These are phyloP conservation scores for Verruconis gallopava DNA, from an alignment of 2,329 filamentous ascomycete species.

Conservation along the genomic window DNA sequence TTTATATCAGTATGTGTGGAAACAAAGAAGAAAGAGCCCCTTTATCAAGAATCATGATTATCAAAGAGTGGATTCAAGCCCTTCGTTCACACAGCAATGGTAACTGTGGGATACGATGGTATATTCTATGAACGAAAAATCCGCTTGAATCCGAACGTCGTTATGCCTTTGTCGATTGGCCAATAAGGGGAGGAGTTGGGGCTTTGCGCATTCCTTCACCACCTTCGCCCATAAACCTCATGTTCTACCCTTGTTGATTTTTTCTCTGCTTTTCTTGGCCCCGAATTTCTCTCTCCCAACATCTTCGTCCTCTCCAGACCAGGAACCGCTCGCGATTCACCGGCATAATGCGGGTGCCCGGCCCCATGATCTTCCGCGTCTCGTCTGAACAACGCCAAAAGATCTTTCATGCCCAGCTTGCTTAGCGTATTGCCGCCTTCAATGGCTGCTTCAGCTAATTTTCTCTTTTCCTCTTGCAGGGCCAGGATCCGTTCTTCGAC, in stretches of 20 bases:
- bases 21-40: too few relatives aligned
- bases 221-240: conserved; percentile 24
- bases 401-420: conserved; percentile 86
- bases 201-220: too few relatives aligned
- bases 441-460: conserved; percentile 82
- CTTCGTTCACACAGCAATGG: too few relatives aligned
- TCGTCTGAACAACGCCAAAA: conserved; percentile 75
- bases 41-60: too few relatives aligned
- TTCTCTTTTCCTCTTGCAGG: conserved; percentile 84
- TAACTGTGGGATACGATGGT: too few relatives aligned
- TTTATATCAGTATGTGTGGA: too few relatives aligned
- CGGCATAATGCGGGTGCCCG: neutral
- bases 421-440: conserved; percentile 66
- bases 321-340: neutral
- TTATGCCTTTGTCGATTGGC: too few relatives aligned
- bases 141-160: too few relatives aligned
- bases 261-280: conserved; percentile 8
- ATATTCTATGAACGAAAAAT: too few relatives aligned
- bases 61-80: too few relatives aligned
- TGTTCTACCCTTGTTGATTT: conserved; percentile 19
- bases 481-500: conserved; percentile 94
- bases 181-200: too few relatives aligned
- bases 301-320: conserved; percentile 4
- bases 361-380: conserved; percentile 37
- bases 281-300: conserved; percentile 1